Percentiles rank a stretch among this genome's conserved stretches.
Evolutionary conservation across 2,329 filamentous ascomycete genomes (phyloP).

Genomic region (Aurifilum marmelostoma): DNA sequence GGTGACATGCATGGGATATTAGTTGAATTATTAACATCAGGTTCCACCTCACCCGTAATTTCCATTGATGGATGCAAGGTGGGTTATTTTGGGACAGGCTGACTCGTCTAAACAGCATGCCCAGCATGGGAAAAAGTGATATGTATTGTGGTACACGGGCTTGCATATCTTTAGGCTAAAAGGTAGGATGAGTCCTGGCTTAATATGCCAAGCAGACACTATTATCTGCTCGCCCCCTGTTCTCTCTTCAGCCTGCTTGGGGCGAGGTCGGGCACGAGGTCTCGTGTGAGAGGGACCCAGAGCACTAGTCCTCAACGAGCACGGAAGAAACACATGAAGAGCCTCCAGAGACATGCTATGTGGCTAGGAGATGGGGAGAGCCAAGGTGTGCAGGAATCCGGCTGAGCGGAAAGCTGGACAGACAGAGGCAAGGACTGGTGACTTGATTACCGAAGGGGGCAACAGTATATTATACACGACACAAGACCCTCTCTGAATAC

Average conservation of each 20-base stretch:
- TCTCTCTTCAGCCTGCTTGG: background rate
- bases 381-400: background rate
- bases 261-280: background rate
- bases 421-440: background rate
- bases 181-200: background rate
- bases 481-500: background rate
- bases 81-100: too few species aligned
- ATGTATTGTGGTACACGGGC: background rate
- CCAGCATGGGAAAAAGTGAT: background rate
- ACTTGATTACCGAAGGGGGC: background rate
- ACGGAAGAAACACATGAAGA: background rate
- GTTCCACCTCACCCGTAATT: too few species aligned
- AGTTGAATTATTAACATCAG: background rate
- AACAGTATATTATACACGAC: background rate
- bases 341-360: background rate
- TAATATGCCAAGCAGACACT: background rate
- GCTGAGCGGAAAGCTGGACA: background rate
- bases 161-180: constrained; percentile 6
- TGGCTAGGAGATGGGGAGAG: background rate
- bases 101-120: background rate
- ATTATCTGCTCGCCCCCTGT: background rate
- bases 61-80: too few species aligned
- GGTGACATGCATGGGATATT: background rate
- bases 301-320: background rate
- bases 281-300: too few species aligned